phyloP scores from a whole-genome alignment of 345 rosid genomes.

The Lepidium sativum region DNA sequence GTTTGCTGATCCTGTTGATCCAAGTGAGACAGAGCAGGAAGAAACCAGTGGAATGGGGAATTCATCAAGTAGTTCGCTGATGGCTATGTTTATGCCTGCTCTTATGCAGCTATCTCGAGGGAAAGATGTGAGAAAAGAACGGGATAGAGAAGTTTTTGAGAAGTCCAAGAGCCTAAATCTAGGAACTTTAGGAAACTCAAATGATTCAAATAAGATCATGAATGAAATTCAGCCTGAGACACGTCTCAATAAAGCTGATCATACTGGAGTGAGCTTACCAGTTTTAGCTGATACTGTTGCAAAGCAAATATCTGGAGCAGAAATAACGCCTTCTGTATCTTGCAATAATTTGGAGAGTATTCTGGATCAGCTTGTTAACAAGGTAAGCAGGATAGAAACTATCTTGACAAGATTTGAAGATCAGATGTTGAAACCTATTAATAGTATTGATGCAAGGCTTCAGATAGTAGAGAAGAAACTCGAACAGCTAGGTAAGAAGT shows the following conservation, averaged over 20 bases:
- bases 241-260: slow-evolving; percentile 18
- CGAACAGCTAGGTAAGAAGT: slow-evolving; percentile 45
- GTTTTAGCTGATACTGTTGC: slow-evolving; percentile 17
- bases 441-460: slow-evolving; percentile 69
- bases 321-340: slow-evolving; percentile 26
- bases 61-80: slow-evolving; percentile 45
- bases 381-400: slow-evolving; percentile 64
- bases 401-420: slow-evolving; percentile 63
- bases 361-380: slow-evolving; percentile 59
- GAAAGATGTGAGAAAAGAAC: slow-evolving; percentile 28
- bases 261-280: slow-evolving; percentile 14
- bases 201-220: slow-evolving; percentile 9
- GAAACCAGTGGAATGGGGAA: slow-evolving; percentile 33
- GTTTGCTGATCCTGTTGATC: slow-evolving; percentile 63
- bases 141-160: slow-evolving; percentile 21
- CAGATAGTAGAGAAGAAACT: slow-evolving; percentile 66
- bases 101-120: slow-evolving; percentile 61
- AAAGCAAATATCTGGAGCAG: slow-evolving; percentile 26
- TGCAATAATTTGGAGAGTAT: slow-evolving; percentile 35
- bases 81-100: slow-evolving; percentile 85
- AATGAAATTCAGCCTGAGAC: slow-evolving; percentile 24
- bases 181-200: slow-evolving; percentile 10
- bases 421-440: slow-evolving; percentile 69
- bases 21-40: slow-evolving; percentile 33
- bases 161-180: slow-evolving; percentile 13